Percentiles rank a stretch among this genome's conserved stretches.
Conservation (phyloP, 1,139 yeast genomes). For the Pneumocystis jirovecii region DNA sequence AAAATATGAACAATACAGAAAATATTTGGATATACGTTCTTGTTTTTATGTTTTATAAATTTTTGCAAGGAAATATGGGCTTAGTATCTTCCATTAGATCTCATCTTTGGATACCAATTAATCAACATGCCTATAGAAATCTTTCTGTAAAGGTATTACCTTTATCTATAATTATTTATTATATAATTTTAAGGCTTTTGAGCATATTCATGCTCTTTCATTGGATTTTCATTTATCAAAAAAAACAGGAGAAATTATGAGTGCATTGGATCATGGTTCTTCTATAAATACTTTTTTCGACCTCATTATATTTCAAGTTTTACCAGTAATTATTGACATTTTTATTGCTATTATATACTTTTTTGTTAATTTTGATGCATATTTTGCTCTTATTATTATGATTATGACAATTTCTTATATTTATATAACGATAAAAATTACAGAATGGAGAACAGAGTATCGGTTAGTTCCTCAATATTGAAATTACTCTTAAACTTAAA, state of each 20-base stretch:
- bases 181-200: slow-evolving; percentile 37
- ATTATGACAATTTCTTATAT: slow-evolving; percentile 77
- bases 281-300: slow-evolving; percentile 91
- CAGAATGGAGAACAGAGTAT: slow-evolving; percentile 77
- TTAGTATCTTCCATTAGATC: not conserved
- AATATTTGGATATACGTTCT: not conserved
- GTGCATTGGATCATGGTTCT: slow-evolving; percentile 93
- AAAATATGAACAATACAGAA: not conserved
- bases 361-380: slow-evolving; percentile 66
- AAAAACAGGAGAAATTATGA: slow-evolving; percentile 87
- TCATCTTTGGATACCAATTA: not conserved
- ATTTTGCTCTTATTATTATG: slow-evolving; percentile 79
- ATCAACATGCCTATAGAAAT: not conserved
- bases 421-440: slow-evolving; percentile 70
- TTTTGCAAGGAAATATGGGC: slow-evolving; percentile 1
- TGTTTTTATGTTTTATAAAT: not conserved
- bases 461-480: not conserved
- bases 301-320: slow-evolving; percentile 38
- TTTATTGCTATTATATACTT: slow-evolving; percentile 64
- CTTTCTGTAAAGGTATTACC: not conserved
- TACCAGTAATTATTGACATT: slow-evolving; percentile 83
- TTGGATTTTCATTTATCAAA: slow-evolving; percentile 75
- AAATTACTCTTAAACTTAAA: not conserved
- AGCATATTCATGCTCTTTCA: slow-evolving; percentile 68
- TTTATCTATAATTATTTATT: not conserved